Base-by-base conservation (phyloP, 768 basidiomycete genomes). In the Naganishia vaughanmartiniae region DNA sequence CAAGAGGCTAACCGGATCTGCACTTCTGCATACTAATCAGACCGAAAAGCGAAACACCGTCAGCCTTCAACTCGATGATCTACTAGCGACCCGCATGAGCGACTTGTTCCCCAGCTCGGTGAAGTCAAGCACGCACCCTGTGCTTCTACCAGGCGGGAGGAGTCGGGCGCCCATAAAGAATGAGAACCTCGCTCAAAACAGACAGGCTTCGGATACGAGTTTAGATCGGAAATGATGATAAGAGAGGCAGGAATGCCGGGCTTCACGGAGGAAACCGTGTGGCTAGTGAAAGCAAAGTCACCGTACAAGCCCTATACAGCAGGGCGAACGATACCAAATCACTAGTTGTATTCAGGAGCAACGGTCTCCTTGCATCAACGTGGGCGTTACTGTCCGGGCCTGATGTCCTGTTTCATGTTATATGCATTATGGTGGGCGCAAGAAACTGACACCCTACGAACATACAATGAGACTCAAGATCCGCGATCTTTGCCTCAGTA, bases 71-170 rank as follows among this genome's bases (percentile, higher is more conserved):
- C 39, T 63, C 36, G 60, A 63, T 15, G 39, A 31, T 63, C 17
- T 63, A 26, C 42, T 63, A 26, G 60, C 24, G 9, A 63, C 60
- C 39, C 36, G 60, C 31, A 63, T 63, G 60, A 63, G 60, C 39
- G 60, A 63, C 21, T 45, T 63, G 24, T 63, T 63, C 39, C 36
- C 21, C 39, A 30, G 15, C 14, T 45, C 39, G n/a, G 17, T 45
- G 33, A 55, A 34, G 54, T 34, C 15, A 12, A 55, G 54, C 30
- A 17, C 17, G 19, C 54, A 33, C 15, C 54, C 54, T 54, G 21
- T 14, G n/a, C 54, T 54, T 17, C 4, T 4, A 4, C n/a, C 54
- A 26, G 30, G 54, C 54, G 24, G 5, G 17, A 54, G 26, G 26
- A n/a, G 5, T 26, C 26, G 5, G 12, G 54, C 54, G n/a, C 30